These are phyloP conservation scores for Oehlia diaphana DNA, from an alignment of 192 early-diverging fungal genomes.

Conservation along the genomic window DNA sequence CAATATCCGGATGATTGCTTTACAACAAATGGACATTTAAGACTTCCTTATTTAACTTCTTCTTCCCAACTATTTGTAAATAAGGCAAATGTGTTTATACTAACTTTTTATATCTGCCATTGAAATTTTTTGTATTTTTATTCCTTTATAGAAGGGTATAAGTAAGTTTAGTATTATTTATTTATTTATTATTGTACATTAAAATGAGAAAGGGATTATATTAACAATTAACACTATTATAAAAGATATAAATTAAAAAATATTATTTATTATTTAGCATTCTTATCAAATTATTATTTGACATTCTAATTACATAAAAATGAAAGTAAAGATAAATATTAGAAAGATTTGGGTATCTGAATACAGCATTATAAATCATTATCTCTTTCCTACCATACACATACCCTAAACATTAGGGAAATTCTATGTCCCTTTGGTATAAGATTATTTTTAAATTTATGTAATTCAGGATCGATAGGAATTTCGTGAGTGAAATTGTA, in stretches of 20 bases:
- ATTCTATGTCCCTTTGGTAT: conserved; percentile 66
- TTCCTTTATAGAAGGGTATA: not conserved
- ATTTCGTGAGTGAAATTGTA: conserved; percentile 84
- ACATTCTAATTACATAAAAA: too few relatives aligned
- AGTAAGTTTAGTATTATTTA: too few relatives aligned
- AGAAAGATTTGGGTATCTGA: too few relatives aligned
- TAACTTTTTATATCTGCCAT: not conserved
- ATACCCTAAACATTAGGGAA: conserved; percentile 72
- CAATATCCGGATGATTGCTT: conserved; percentile 56
- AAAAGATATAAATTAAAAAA: too few relatives aligned
- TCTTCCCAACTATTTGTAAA: not conserved
- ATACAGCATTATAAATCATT: too few relatives aligned
- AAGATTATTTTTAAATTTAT: conserved; percentile 50
- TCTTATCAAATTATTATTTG: too few relatives aligned
- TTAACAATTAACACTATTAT: too few relatives aligned
- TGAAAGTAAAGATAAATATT: too few relatives aligned
- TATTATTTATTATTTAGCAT: too few relatives aligned
- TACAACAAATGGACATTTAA: not conserved
- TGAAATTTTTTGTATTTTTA: not conserved
- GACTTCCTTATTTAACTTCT: not conserved
- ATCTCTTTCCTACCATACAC: too few relatives aligned
- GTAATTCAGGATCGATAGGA: conserved; percentile 47
- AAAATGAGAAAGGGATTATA: too few relatives aligned
- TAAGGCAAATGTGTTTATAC: not conserved
- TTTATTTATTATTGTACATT: too few relatives aligned